Conservation (phyloP, 140 eudicot species). For the Senecio squalidus region DNA sequence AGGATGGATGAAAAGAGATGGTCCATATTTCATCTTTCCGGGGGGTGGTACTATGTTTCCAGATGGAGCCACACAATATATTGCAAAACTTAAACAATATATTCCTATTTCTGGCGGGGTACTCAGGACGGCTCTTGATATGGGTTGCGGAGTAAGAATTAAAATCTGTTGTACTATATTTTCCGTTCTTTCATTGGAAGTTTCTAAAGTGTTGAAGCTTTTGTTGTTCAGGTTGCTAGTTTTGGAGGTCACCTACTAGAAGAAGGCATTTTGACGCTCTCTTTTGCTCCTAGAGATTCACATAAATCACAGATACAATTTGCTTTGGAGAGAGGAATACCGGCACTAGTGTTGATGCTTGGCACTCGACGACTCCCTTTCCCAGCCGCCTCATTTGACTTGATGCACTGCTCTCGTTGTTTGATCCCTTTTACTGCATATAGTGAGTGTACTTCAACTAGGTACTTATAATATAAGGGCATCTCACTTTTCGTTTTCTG, state of each 20-base stretch:
- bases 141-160: slow-evolving; percentile 95
- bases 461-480: background rate
- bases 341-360: slow-evolving; percentile 94
- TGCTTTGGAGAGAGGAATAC: slow-evolving; percentile 96
- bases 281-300: slow-evolving; percentile 99
- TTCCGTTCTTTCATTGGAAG: background rate
- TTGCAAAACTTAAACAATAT: slow-evolving; percentile 88
- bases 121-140: slow-evolving; percentile 97
- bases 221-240: slow-evolving; percentile 81
- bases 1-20: slow-evolving; percentile 99
- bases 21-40: slow-evolving; percentile 96
- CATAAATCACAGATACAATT: slow-evolving; percentile 97
- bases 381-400: slow-evolving; percentile 84
- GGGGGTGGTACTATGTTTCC: slow-evolving; percentile 99
- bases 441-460: slow-evolving; percentile 46
- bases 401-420: slow-evolving; percentile 95
- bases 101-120: slow-evolving; percentile 85
- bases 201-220: too few relatives aligned
- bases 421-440: slow-evolving; percentile 93
- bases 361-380: slow-evolving; percentile 97
- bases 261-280: slow-evolving; percentile 72
- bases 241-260: slow-evolving; percentile 93
- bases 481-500: slow-evolving; percentile 4
- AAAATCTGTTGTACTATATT: background rate
- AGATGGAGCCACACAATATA: slow-evolving; percentile 92